phyloP scores from a whole-genome alignment of 2,329 filamentous ascomycete genomes.

The Nemania serpens region DNA sequence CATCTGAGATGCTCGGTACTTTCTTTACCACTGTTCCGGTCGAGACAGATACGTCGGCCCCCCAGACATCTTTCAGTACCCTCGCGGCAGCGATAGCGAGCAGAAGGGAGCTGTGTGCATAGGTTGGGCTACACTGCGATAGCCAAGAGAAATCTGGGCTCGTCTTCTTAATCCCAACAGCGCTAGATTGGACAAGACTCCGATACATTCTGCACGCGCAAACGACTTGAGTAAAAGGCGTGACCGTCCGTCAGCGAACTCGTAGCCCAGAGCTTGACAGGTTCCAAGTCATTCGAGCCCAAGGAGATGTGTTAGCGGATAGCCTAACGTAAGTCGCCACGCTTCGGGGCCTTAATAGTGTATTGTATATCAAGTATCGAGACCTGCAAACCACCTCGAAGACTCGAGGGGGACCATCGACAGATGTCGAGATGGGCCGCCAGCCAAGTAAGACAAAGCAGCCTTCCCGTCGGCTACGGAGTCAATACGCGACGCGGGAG shows the following conservation, averaged over 20 bases:
- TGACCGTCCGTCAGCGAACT: background rate
- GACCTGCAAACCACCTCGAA: background rate
- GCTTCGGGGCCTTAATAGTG: background rate
- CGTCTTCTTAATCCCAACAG: background rate
- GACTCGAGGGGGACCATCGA: background rate
- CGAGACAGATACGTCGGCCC: background rate
- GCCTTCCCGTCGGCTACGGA: background rate
- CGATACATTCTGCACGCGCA: constrained; percentile 1
- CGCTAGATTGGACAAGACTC: background rate
- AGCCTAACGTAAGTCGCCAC: background rate
- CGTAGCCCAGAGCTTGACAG: background rate
- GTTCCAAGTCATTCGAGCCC: background rate
- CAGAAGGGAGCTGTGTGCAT: background rate
- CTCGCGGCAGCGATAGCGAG: background rate
- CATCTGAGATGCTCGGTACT: background rate
- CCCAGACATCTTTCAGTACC: background rate
- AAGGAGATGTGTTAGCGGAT: background rate
- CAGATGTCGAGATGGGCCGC: background rate
- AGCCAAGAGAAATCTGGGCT: background rate
- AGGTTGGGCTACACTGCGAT: constrained; percentile 3
- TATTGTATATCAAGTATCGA: background rate
- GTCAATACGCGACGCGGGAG: background rate
- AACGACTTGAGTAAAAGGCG: background rate
- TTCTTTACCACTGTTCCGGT: background rate
- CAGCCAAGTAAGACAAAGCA: background rate